A percentile compares a stretch with the other conserved stretches of the same genome.
These are phyloP conservation scores for Rhynchospora breviuscula DNA, from an alignment of 176 grass and related monocot species.

Conservation along the genomic window DNA sequence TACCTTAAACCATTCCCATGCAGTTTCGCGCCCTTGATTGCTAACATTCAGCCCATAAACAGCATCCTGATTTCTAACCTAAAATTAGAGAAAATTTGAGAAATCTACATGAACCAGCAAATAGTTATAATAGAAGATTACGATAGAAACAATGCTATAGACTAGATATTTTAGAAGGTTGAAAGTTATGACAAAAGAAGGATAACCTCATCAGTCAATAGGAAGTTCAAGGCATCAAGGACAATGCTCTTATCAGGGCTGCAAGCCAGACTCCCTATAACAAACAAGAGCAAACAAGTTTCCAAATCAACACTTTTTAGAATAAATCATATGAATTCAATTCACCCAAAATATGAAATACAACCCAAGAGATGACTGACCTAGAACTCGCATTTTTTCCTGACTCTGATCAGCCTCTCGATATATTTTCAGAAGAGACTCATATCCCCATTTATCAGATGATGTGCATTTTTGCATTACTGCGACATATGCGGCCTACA, in stretches of 20 bases:
- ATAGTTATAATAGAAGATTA: not conserved
- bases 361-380: slow-evolving; percentile 27
- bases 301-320: slow-evolving; percentile 7
- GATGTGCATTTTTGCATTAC: slow-evolving; percentile 66
- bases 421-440: slow-evolving; percentile 73
- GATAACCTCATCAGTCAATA: slow-evolving; percentile 59
- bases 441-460: slow-evolving; percentile 60
- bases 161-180: not conserved
- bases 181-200: not conserved
- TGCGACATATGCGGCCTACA: slow-evolving; percentile 70
- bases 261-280: slow-evolving; percentile 43
- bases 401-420: slow-evolving; percentile 43
- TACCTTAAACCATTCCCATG: slow-evolving; percentile 86
- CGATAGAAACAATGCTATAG: not conserved
- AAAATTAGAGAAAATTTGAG: slow-evolving; percentile 19
- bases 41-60: slow-evolving; percentile 37
- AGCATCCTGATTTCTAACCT: slow-evolving; percentile 77
- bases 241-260: slow-evolving; percentile 59
- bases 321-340: slow-evolving; percentile 17
- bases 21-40: slow-evolving; percentile 52
- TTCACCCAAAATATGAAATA: slow-evolving; percentile 7
- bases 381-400: slow-evolving; percentile 54
- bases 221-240: slow-evolving; percentile 67
- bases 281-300: slow-evolving; percentile 13
- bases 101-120: slow-evolving; percentile 13